A percentile compares a stretch with the other conserved stretches of the same genome.
Evolutionary conservation across 225 moss, liverwort and hornwort genomes (phyloP).

Genomic region (Rhytidiadelphus loreus): DNA sequence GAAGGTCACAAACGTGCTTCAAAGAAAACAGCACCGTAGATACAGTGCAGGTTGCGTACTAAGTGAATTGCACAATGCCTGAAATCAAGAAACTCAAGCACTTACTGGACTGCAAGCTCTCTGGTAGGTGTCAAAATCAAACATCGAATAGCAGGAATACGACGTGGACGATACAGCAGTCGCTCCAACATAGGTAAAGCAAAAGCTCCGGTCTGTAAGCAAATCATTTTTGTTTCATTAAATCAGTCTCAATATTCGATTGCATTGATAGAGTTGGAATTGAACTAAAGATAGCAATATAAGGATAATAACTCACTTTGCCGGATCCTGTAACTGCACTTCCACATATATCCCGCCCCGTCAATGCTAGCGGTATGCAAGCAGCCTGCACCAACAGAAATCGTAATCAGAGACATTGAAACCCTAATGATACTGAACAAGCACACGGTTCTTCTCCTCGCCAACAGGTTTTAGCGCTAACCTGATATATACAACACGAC

Average conservation of each 20-base stretch:
- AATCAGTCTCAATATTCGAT: background rate
- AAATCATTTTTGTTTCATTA: background rate
- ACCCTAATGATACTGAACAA: background rate
- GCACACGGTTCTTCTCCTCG: background rate
- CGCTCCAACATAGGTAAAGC: slow-evolving; percentile 91
- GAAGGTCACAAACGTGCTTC: background rate
- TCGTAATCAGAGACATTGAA: background rate
- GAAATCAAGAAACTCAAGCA: background rate
- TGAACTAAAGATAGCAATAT: background rate
- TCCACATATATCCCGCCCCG: slow-evolving; percentile 93
- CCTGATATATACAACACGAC: background rate
- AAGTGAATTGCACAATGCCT: background rate
- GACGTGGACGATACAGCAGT: slow-evolving; percentile 75
- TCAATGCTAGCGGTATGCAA: slow-evolving; percentile 83
- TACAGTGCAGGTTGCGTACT: background rate
- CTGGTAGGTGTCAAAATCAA: slow-evolving; percentile 94
- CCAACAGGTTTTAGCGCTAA: background rate
- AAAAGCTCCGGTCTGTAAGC: slow-evolving; percentile 85
- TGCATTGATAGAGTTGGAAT: background rate
- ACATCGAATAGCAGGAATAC: slow-evolving; percentile 91
- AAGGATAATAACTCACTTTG: slow-evolving; percentile 50
- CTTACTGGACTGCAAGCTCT: slow-evolving; percentile 99
- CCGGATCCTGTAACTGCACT: slow-evolving; percentile 99
- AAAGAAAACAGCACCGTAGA: background rate
- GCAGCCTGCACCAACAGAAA: slow-evolving; percentile 62